Base-by-base conservation (phyloP, 148 eudicot genomes). In the Chenopodium berlandieri region DNA sequence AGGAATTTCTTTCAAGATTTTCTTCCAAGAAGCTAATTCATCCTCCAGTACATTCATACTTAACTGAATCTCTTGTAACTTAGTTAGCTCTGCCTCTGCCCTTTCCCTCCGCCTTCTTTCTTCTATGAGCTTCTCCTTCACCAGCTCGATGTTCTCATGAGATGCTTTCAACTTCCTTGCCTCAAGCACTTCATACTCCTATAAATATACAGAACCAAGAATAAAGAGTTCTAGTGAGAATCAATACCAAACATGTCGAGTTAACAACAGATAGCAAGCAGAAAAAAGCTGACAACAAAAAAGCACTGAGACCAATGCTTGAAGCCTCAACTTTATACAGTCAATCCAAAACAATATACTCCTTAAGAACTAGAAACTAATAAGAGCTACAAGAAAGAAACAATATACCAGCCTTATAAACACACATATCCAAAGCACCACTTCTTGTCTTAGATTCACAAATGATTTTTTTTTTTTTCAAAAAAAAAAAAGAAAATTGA, bases 161-260 rank as follows among this genome's bases (percentile, higher is more conserved):
- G 92, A 90, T 77, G 91, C 84, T 87, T 89, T 97, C 82, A 90
- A 77, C 80, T 87, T 94, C 86, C 91, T 90, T 30, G 98, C 97
- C 86, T 92, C 98, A 83, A 82, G 91, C 82, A 94, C 91, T 87
- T 97, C 98, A 85, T 89, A 84, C 80, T 97, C 99, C 99, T 96
- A 73, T 16, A 67, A 31, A 71, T 54, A 75, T n/a, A 25, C 23
- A 47, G 20, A 46, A 60, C 16, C 20, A 37, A 54, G 30, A 56
- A 56, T 25, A 54, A 77, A 31, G 52, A 44, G 20, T 11, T 74
- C n/a, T 30, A 23, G 19, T 71, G 65, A 73, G 12, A 31, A 27
- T 13, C 71, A 82, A 56, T 7, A 20, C 58, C 22, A 56, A 25
- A 63, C 31, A 80, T 12, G 20, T 78, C 3, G 12, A 40, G 8